Percentiles rank a stretch among this genome's conserved stretches.
Conservation (phyloP, 257 asterid species). For the Rauvolfia tetraphylla region DNA sequence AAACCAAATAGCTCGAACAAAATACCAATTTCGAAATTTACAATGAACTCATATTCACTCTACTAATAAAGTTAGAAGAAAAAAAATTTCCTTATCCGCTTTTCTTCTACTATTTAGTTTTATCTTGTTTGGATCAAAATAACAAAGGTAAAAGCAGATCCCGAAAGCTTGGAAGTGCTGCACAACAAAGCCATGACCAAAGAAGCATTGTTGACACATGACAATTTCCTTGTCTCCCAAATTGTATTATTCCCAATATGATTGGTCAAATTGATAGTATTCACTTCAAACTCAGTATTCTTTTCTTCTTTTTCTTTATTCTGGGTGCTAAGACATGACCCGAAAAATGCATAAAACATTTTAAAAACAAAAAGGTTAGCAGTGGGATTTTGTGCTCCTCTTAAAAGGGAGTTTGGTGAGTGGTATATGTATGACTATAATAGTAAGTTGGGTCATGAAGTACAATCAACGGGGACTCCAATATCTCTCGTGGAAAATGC, state of each 20-base stretch:
- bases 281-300: too few relatives aligned
- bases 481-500: background rate
- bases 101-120: too few relatives aligned
- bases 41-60: too few relatives aligned
- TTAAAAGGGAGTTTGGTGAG: background rate
- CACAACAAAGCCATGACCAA: background rate
- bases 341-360: background rate
- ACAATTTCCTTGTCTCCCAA: too few relatives aligned
- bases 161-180: background rate
- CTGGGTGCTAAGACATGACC: background rate
- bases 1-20: too few relatives aligned
- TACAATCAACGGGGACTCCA: slow-evolving; percentile 10
- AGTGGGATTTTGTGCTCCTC: background rate
- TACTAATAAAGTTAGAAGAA: too few relatives aligned
- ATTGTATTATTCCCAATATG: too few relatives aligned
- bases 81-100: background rate
- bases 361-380: background rate
- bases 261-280: too few relatives aligned
- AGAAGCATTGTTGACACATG: background rate
- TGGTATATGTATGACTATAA: background rate
- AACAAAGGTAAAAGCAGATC: background rate
- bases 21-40: too few relatives aligned
- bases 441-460: background rate
- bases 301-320: too few relatives aligned
- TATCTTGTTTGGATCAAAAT: background rate